phyloP scores from a whole-genome alignment of 106 monocot genomes.

The Acorus calamus region DNA sequence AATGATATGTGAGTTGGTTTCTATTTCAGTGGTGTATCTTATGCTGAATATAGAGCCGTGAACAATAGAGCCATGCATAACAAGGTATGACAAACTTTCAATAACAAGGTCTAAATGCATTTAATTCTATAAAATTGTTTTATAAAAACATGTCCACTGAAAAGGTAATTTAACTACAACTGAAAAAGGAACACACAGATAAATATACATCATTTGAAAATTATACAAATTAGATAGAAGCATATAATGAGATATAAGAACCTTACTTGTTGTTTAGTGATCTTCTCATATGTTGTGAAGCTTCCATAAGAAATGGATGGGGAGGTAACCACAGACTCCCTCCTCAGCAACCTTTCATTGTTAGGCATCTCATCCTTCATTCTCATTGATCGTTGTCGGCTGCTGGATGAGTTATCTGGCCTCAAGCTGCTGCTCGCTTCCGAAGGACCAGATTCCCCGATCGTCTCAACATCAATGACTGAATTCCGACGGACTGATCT shows the following conservation, averaged over 20 bases:
- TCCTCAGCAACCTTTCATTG: constrained; percentile 26
- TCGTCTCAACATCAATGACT: constrained; percentile 8
- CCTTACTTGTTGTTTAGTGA: constrained; percentile 54
- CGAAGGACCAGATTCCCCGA: constrained; percentile 24
- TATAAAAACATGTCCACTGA: too few species aligned
- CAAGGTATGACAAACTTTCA: too few species aligned
- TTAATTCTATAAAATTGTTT: too few species aligned
- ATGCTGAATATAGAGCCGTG: too few species aligned
- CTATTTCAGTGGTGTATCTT: too few species aligned
- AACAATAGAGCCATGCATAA: too few species aligned
- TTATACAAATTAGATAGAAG: neutral
- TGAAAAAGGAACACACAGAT: neutral
- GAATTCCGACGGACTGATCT: constrained; percentile 6
- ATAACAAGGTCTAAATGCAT: too few species aligned
- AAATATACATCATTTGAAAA: neutral
- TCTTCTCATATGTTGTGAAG: constrained; percentile 64
- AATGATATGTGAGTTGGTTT: too few species aligned
- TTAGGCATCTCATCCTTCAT: constrained; percentile 3
- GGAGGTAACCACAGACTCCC: constrained; percentile 46
- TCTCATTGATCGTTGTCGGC: constrained; percentile 1
- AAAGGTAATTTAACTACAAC: neutral
- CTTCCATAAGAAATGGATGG: constrained; percentile 73
- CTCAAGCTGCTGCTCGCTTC: constrained; percentile 26
- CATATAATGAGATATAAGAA: neutral
- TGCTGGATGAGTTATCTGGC: constrained; percentile 6